A percentile compares a stretch with the other conserved stretches of the same genome.
Conservation (phyloP, 139 green algal species). For the Chlorella sp. region DNA sequence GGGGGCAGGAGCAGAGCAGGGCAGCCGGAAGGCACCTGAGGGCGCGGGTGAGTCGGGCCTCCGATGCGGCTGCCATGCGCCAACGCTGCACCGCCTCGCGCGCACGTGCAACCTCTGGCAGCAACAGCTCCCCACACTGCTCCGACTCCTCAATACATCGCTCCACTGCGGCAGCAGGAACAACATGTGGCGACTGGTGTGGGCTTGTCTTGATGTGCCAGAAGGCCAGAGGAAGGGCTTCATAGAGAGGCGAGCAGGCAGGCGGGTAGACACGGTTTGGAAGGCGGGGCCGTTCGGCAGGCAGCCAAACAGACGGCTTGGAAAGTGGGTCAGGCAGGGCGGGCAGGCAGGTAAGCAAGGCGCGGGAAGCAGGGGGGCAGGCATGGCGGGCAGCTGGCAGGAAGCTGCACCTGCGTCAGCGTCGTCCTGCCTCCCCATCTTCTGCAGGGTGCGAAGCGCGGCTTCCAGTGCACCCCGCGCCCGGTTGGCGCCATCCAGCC, state of each 20-base stretch:
- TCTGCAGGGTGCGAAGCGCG: slow-evolving; percentile 55
- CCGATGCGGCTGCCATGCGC: slow-evolving; percentile 54
- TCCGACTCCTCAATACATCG: slow-evolving; percentile 22
- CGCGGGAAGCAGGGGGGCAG: neutral
- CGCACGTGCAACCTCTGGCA: slow-evolving; percentile 55
- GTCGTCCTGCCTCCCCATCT: slow-evolving; percentile 48
- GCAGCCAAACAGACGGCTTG: no score
- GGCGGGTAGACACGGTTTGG: no score
- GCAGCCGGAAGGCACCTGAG: slow-evolving; percentile 41
- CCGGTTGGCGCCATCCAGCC: slow-evolving; percentile 58
- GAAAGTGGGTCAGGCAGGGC: no score
- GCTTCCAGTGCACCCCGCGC: slow-evolving; percentile 54
- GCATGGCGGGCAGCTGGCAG: neutral
- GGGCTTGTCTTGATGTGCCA: neutral
- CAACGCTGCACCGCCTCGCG: slow-evolving; percentile 65
- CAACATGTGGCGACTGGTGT: no score
- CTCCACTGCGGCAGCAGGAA: slow-evolving; percentile 57
- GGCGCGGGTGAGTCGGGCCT: slow-evolving; percentile 67
- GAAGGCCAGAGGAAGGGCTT: neutral
- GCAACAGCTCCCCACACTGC: slow-evolving; percentile 56
- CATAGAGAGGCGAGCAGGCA: neutral
- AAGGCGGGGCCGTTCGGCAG: no score
- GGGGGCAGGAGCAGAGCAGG: no score
- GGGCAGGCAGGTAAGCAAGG: neutral
- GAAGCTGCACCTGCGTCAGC: slow-evolving; percentile 39